Base-by-base conservation (phyloP, 2,329 filamentous ascomycete genomes). In the Periglandula ipomoeae region DNA sequence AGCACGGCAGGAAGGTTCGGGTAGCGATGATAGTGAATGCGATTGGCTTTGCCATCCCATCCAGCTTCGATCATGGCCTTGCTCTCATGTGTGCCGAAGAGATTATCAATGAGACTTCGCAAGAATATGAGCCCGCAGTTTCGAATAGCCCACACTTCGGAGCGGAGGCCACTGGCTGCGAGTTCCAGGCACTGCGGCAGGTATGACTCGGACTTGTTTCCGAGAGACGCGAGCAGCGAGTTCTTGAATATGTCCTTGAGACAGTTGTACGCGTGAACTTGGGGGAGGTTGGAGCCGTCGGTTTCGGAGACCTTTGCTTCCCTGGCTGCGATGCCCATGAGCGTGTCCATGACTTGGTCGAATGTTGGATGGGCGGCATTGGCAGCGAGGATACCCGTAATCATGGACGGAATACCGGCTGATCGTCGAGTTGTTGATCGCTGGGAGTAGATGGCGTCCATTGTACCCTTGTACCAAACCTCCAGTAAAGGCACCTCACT, bases 261-360 rank as follows among this genome's bases (percentile, higher is more conserved):
- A 52, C 87, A 95, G 62, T 98, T 98, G 61, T 95, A 78, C 0
- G 93, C 89, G 64, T 98, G 93, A 0, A 98, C 93, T 65, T 98
- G 91, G 0, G 89, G 85, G 4, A 97, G 69, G 37, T 85, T 84
- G 2, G 76, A 77, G 26, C 76, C 79, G 50, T 84, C 80, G 0
- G 76, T 80, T 50, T 79, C 74, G 0, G 74, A 71, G 38, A 76
- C 70, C 9, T 63, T 67, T 3, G 77, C 77, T 44, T 78, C 72
- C 20, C 70, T 65, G 22, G 71, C 65, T 5, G 82, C 79, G 47
- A 87, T 81, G 3, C 65, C 62, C 51, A 79, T 76, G 4, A 89
- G 72, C 30, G 81, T 78, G 5, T 64, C 60, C 61, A 94, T 82
- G 1, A 84, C 80, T 34, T 76, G 69, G 26, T 78, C 69, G 47